Conservation (phyloP, 2,329 filamentous ascomycete species). For the Epichloe scottii region DNA sequence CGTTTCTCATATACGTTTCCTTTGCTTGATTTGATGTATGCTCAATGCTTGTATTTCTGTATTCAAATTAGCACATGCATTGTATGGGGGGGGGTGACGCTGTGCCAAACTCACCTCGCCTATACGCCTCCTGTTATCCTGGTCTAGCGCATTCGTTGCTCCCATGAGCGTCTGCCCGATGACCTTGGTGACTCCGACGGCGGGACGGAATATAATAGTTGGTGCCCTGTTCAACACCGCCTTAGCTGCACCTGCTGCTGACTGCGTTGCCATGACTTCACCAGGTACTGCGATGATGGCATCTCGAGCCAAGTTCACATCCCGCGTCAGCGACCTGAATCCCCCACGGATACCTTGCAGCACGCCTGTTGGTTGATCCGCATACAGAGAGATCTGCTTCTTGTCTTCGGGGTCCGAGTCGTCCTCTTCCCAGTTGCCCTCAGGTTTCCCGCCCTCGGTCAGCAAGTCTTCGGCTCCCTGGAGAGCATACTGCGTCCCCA, state of each 20-base stretch:
- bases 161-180: constrained; percentile 84
- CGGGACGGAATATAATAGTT: constrained; percentile 84
- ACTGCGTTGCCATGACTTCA: constrained; percentile 77
- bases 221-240: constrained; percentile 73
- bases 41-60: constrained; percentile 38
- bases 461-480: constrained; percentile 80
- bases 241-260: constrained; percentile 65
- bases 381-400: constrained; percentile 80
- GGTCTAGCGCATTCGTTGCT: constrained; percentile 83
- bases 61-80: constrained; percentile 3
- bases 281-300: constrained; percentile 91
- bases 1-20: not conserved
- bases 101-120: constrained; percentile 62
- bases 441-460: constrained; percentile 26
- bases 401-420: constrained; percentile 54
- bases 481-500: constrained; percentile 87
- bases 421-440: constrained; percentile 43
- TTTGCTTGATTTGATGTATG: not conserved
- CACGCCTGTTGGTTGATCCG: constrained; percentile 84
- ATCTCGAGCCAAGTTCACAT: constrained; percentile 76
- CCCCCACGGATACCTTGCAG: constrained; percentile 76
- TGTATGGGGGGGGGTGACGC: no score
- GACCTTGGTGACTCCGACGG: constrained; percentile 79
- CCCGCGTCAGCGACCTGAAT: constrained; percentile 69
- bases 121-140: constrained; percentile 63